Percentiles rank a stretch among this genome's conserved stretches.
phyloP scores from a whole-genome alignment of 1,284 basidiomycete species.

The Cutaneotrichosporon daszewskae region DNA sequence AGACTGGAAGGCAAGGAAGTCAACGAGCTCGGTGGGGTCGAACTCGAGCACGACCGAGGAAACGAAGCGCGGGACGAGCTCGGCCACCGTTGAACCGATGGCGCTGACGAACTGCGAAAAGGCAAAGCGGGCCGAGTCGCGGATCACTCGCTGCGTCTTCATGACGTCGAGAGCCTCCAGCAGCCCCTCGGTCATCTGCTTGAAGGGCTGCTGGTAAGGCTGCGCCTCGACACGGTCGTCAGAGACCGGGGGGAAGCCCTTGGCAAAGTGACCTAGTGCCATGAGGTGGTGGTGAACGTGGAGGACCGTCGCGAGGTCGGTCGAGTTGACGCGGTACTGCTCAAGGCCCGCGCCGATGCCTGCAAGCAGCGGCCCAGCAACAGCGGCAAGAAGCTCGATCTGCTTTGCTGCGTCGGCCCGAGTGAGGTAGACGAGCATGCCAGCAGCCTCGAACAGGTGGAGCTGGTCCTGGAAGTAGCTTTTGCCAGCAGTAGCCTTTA shows the following conservation, averaged over 20 bases:
- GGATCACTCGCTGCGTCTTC: conserved; percentile 79
- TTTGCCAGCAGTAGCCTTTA: conserved; percentile 67
- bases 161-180: conserved; percentile 80
- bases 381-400: conserved; percentile 63
- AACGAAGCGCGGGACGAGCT: conserved; percentile 59
- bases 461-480: conserved; percentile 80
- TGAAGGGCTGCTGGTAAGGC: conserved; percentile 72
- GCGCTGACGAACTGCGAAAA: conserved; percentile 90
- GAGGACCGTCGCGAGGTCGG: conserved; percentile 58
- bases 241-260: conserved; percentile 90
- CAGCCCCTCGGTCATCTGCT: conserved; percentile 81
- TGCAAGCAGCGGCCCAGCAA: conserved; percentile 75
- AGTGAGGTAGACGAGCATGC: conserved; percentile 70
- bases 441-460: conserved; percentile 90
- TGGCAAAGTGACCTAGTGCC: conserved; percentile 89
- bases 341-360: conserved; percentile 68
- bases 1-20: conserved; percentile 92
- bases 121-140: conserved; percentile 91
- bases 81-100: conserved; percentile 64
- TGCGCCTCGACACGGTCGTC: conserved; percentile 65
- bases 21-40: conserved; percentile 84
- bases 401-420: conserved; percentile 65
- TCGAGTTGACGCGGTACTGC: conserved; percentile 34
- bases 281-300: conserved; percentile 94
- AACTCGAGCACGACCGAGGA: conserved; percentile 82